These are phyloP conservation scores for Spirogloea muscicola DNA, from an alignment of 139 green algal genomes.

Conservation along the genomic window DNA sequence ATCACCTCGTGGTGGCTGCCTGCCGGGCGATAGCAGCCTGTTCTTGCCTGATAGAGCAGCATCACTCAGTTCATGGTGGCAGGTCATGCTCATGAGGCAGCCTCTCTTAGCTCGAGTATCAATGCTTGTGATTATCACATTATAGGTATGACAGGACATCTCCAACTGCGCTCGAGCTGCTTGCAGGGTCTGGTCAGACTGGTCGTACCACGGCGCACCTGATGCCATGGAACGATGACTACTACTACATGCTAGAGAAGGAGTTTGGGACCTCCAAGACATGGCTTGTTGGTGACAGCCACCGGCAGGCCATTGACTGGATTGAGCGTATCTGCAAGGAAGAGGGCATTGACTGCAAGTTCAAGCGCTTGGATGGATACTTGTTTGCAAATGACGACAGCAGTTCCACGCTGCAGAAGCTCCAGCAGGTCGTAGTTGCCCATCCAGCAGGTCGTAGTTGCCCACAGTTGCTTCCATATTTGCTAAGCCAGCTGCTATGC, in stretches of 20 bases:
- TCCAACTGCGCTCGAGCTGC: no score
- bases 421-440: no score
- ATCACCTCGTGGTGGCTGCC: no score
- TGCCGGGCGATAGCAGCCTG: no score
- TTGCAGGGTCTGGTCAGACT: conserved; percentile 61
- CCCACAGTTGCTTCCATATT: no score
- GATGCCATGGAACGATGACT: conserved; percentile 63
- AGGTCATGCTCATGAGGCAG: no score
- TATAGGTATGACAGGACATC: no score
- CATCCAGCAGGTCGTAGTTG: not conserved
- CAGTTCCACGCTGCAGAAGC: conserved; percentile 26
- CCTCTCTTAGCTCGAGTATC: no score
- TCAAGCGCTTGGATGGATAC: conserved; percentile 52
- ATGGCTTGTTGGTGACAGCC: conserved; percentile 53
- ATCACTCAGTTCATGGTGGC: no score
- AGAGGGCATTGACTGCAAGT: conserved; percentile 62
- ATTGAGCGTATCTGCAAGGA: conserved; percentile 50
- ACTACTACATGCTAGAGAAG: conserved; percentile 52
- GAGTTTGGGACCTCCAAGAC: conserved; percentile 54
- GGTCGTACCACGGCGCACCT: conserved; percentile 62
- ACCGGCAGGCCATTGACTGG: conserved; percentile 55
- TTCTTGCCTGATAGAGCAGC: no score
- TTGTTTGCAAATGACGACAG: conserved; percentile 53
- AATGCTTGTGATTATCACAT: no score
- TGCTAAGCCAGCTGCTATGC: no score